phyloP scores from a whole-genome alignment of 495 filamentous ascomycete genomes.

The Talaromyces liani region DNA sequence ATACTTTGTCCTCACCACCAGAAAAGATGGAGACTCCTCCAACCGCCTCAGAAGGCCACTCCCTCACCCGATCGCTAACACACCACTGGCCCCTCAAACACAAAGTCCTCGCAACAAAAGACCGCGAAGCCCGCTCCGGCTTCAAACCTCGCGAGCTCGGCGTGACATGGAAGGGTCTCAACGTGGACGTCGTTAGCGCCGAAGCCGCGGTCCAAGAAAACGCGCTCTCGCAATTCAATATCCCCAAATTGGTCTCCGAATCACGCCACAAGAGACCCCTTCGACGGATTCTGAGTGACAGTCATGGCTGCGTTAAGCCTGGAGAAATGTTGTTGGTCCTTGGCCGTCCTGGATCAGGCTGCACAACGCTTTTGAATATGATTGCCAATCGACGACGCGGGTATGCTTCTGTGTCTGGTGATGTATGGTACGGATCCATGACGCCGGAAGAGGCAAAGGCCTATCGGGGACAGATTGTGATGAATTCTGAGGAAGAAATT shows the following conservation, averaged over 20 bases:
- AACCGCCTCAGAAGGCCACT: background rate
- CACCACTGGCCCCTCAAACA: slow-evolving; percentile 39
- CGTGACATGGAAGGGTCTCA: slow-evolving; percentile 48
- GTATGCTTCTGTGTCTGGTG: slow-evolving; percentile 49
- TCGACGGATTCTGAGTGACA: slow-evolving; percentile 30
- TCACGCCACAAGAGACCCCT: slow-evolving; percentile 29
- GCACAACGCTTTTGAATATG: slow-evolving; percentile 50
- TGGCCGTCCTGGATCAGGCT: slow-evolving; percentile 38
- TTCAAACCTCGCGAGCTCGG: slow-evolving; percentile 43
- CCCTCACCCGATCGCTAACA: background rate
- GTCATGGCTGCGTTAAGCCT: slow-evolving; percentile 46
- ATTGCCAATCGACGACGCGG: slow-evolving; percentile 56
- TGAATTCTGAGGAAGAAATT: slow-evolving; percentile 61
- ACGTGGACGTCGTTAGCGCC: slow-evolving; percentile 32
- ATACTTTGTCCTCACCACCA: background rate
- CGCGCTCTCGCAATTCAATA: slow-evolving; percentile 50
- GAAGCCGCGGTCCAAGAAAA: slow-evolving; percentile 44
- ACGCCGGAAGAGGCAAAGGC: slow-evolving; percentile 45
- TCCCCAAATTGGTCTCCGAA: slow-evolving; percentile 31
- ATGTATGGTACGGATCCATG: slow-evolving; percentile 53
- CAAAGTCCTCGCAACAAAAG: slow-evolving; percentile 33
- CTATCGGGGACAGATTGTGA: slow-evolving; percentile 67
- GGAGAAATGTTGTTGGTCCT: slow-evolving; percentile 42
- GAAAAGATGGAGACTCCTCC: background rate
- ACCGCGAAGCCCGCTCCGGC: slow-evolving; percentile 38